Evolutionary conservation across 2,329 filamentous ascomycete genomes (phyloP), one percentile per base, ranked within the genome.

Genomic region (Aspergillus nomiae): DNA sequence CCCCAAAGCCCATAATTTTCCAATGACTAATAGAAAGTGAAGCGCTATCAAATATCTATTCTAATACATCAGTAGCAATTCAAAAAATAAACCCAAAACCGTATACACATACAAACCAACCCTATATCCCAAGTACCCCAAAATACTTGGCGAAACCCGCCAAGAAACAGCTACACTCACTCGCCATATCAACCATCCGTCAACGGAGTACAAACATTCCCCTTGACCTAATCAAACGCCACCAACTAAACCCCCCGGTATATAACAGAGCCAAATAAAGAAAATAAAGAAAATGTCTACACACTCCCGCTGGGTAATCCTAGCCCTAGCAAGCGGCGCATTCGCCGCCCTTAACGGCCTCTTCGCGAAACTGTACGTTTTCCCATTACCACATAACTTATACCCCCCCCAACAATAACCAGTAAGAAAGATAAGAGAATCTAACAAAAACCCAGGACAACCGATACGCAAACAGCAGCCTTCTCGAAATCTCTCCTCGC

Each of bases 271-370:
- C 14, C 38, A n/a, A 21, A 41, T 2, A n/a, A n/a, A 16, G 4
- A 9, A n/a, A 41, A n/a, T 28, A 60, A 48, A 30, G 9, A 41
- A 65, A 55, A 69, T 62, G 66, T 2, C 43, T 16, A 55, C 48
- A 58, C 62, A 66, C 48, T 69, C 72, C 55, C 75, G 74, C 65
- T 84, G 82, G 82, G 80, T 89, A 53, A 70, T 86, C 65, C 81
- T 88, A 61, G 87, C 87, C 54, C 76, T 89, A 41, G 81, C 85
- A n/a, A 87, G 84, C 67, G 87, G 87, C 61, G 81, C 83, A 46
- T 89, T 87, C 72, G 87, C 87, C 21, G 86, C 87, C 12, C 80
- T 87, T 69, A 89, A 89, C 68, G 87, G 87, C 57, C 83, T 89
- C n/a, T 89, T 89, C 73, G 87, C 87, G 12, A 89, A 89, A 76